Evolutionary conservation across 108 stramenopile genomes (phyloP).

Genomic region (Cyclostephanos invisitatus): DNA sequence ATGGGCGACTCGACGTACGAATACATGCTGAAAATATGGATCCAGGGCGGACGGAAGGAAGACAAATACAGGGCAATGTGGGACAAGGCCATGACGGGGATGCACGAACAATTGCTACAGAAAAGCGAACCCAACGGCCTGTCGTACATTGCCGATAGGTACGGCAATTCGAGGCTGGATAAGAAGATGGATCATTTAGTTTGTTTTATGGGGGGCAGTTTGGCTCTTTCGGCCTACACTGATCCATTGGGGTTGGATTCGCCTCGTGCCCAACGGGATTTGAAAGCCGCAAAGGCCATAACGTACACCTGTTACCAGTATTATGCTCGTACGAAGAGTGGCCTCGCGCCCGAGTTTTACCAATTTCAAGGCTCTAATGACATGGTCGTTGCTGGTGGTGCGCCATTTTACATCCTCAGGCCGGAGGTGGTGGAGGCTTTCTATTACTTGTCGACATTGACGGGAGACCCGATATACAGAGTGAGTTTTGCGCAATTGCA

Average conservation of each 20-base stretch:
- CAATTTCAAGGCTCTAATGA: constrained; percentile 60
- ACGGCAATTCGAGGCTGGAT: constrained; percentile 42
- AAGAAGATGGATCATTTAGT: constrained; percentile 94
- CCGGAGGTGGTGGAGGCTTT: constrained; percentile 80
- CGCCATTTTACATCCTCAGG: constrained; percentile 85
- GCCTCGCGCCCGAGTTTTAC: constrained; percentile 89
- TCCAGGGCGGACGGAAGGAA: constrained; percentile 85
- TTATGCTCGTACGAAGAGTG: constrained; percentile 86
- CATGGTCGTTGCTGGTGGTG: constrained; percentile 61
- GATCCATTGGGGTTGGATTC: constrained; percentile 66
- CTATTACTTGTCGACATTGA: constrained; percentile 43
- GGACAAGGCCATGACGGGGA: constrained; percentile 87
- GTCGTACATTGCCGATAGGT: constrained; percentile 82
- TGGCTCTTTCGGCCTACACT: constrained; percentile 91
- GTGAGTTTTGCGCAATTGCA: constrained; percentile 14
- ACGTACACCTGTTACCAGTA: constrained; percentile 96
- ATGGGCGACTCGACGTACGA: constrained; percentile 88
- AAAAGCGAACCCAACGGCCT: constrained; percentile 72
- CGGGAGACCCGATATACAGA: constrained; percentile 93
- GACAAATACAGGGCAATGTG: constrained; percentile 81
- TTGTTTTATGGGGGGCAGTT: constrained; percentile 93
- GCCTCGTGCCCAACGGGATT: constrained; percentile 79
- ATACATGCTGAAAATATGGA: constrained; percentile 95
- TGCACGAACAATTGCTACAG: constrained; percentile 74
- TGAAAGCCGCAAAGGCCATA: constrained; percentile 81